phyloP scores from a whole-genome alignment of 768 basidiomycete genomes.

The Daedaleopsis sinensis region DNA sequence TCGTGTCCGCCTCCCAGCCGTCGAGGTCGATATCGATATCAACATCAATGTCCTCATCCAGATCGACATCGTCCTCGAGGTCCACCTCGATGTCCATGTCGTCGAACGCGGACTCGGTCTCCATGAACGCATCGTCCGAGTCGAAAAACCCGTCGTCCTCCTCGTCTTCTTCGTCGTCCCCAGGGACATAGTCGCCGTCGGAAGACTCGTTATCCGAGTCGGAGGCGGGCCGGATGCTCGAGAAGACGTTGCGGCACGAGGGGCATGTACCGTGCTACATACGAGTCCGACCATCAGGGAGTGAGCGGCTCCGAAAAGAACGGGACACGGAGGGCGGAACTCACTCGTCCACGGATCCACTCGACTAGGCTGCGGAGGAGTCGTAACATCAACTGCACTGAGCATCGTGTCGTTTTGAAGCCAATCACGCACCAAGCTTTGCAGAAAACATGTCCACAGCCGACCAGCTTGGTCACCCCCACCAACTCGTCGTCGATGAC shows the following conservation, averaged over 20 bases:
- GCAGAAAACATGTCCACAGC: slow-evolving; percentile 72
- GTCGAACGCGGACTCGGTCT: slow-evolving; percentile 40
- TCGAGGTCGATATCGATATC: slow-evolving; percentile 6
- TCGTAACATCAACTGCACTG: not conserved
- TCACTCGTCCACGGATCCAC: slow-evolving; percentile 64
- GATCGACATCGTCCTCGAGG: slow-evolving; percentile 28
- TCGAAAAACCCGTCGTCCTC: slow-evolving; percentile 47
- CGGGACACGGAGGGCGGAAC: slow-evolving; percentile 21
- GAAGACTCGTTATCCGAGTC: slow-evolving; percentile 67
- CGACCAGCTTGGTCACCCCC: slow-evolving; percentile 59
- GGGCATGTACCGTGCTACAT: slow-evolving; percentile 72
- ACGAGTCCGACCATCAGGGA: not conserved
- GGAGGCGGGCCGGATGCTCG: slow-evolving; percentile 51
- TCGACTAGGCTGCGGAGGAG: slow-evolving; percentile 50
- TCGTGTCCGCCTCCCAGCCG: slow-evolving; percentile 24
- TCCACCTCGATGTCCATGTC: slow-evolving; percentile 37
- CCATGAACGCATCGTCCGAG: slow-evolving; percentile 47
- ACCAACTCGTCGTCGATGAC: slow-evolving; percentile 9
- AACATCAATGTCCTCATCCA: slow-evolving; percentile 26
- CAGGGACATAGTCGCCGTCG: slow-evolving; percentile 69
- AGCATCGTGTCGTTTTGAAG: not conserved
- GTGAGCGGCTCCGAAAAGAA: not conserved
- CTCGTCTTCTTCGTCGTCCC: slow-evolving; percentile 51
- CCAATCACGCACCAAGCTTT: slow-evolving; percentile 53
- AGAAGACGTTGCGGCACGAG: slow-evolving; percentile 62